Conservation (phyloP, 2,329 filamentous ascomycete species). For the Diaporthe citriasiana region DNA sequence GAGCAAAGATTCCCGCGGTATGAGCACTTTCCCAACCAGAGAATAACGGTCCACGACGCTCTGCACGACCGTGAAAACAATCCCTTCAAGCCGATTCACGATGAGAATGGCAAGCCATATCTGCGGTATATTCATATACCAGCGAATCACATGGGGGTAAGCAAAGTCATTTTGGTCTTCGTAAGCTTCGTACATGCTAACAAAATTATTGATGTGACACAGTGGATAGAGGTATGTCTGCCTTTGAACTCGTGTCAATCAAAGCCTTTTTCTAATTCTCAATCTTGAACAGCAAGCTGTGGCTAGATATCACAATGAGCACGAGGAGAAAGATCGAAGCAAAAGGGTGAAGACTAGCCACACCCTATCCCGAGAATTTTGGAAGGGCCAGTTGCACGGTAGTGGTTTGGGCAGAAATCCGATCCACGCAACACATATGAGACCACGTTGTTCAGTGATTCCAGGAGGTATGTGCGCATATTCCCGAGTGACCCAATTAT, state of each 20-base stretch:
- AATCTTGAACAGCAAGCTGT: conserved; percentile 12
- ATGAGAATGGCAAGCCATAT: not conserved
- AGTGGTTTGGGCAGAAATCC: conserved; percentile 20
- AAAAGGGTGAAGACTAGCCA: not conserved
- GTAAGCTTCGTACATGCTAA: not conserved
- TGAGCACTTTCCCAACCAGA: conserved; percentile 16
- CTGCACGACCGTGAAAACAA: not conserved
- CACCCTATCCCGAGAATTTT: conserved; percentile 23
- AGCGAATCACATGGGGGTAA: conserved; percentile 36
- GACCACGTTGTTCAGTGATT: conserved; percentile 24
- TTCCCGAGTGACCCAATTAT: not conserved
- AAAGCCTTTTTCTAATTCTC: not conserved
- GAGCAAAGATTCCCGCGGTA: not conserved
- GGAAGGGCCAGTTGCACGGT: conserved; percentile 33
- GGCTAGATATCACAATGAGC: conserved; percentile 18
- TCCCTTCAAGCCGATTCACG: not conserved
- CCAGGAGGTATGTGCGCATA: conserved; percentile 13
- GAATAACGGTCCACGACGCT: not conserved
- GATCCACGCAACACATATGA: conserved; percentile 28
- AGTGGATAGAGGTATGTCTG: conserved; percentile 31
- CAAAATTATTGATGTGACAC: too few relatives aligned
- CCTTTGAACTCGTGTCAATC: not conserved
- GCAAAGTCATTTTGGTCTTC: not conserved
- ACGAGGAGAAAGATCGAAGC: not conserved
- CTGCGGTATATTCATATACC: conserved; percentile 28